These are phyloP conservation scores for Arachnomyces sp. DNA, from an alignment of 2,329 filamentous ascomycete species.

Conservation along the genomic window DNA sequence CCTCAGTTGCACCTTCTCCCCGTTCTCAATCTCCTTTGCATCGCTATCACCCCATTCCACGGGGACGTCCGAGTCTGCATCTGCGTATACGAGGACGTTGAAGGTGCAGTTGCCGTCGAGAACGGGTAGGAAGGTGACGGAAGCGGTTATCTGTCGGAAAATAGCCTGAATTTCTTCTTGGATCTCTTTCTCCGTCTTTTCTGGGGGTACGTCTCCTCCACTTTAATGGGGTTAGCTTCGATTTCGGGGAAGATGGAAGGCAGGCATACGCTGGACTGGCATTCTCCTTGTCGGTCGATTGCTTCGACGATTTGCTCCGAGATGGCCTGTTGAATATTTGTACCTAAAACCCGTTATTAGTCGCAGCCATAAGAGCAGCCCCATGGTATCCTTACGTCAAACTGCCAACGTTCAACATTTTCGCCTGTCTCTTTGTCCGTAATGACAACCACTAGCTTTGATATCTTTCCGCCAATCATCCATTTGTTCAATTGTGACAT, in stretches of 20 bases:
- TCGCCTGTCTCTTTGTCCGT: slow-evolving; percentile 96
- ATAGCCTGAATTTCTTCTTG: slow-evolving; percentile 93
- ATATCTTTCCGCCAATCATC: slow-evolving; percentile 97
- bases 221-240: slow-evolving; percentile 13
- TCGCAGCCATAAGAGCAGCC: neutral
- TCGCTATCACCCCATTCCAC: slow-evolving; percentile 98
- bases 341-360: slow-evolving; percentile 31
- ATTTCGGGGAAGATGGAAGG: neutral
- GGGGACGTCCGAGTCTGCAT: slow-evolving; percentile 91
- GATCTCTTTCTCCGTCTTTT: slow-evolving; percentile 90
- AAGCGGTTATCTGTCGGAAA: slow-evolving; percentile 96
- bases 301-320: slow-evolving; percentile 42
- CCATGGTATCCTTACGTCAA: slow-evolving; percentile 56
- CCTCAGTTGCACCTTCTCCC: slow-evolving; percentile 87
- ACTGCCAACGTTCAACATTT: slow-evolving; percentile 95
- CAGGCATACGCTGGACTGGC: slow-evolving; percentile 43
- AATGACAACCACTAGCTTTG: slow-evolving; percentile 91
- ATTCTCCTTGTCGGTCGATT: slow-evolving; percentile 61
- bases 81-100: slow-evolving; percentile 95
- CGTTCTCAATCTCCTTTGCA: slow-evolving; percentile 90
- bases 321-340: slow-evolving; percentile 48
- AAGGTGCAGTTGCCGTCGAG: slow-evolving; percentile 93
- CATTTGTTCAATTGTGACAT: slow-evolving; percentile 96
- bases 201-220: slow-evolving; percentile 28
- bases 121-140: slow-evolving; percentile 92